phyloP scores from a whole-genome alignment of 2,329 filamentous ascomycete genomes.

The Moelleriella libera region DNA sequence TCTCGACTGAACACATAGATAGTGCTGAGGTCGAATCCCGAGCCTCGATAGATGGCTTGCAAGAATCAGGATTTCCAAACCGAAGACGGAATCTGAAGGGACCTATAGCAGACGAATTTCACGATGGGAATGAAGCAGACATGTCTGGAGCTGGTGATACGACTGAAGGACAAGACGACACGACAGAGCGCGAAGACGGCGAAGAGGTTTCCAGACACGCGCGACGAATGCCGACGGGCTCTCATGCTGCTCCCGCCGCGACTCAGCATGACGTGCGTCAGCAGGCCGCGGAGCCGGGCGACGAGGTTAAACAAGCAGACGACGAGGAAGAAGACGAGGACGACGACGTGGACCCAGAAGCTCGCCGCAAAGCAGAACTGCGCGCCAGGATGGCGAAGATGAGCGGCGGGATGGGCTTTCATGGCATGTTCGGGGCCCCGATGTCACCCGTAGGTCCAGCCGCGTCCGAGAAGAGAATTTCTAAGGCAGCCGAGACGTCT shows the following conservation, averaged over 20 bases:
- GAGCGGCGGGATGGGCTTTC: slow-evolving; percentile 95
- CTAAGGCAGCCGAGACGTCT: slow-evolving; percentile 22
- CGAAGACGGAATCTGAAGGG: slow-evolving; percentile 39
- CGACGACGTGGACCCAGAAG: slow-evolving; percentile 77
- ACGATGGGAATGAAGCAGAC: slow-evolving; percentile 51
- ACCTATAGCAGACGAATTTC: slow-evolving; percentile 25
- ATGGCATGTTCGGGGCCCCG: slow-evolving; percentile 75
- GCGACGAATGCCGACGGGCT: slow-evolving; percentile 22
- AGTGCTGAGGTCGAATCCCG: slow-evolving; percentile 32
- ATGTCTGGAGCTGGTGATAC: slow-evolving; percentile 51
- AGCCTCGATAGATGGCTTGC: slow-evolving; percentile 33
- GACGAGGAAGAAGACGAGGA: slow-evolving; percentile 63
- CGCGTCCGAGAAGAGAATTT: slow-evolving; percentile 35
- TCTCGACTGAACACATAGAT: slow-evolving; percentile 19
- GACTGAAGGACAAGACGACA: slow-evolving; percentile 44
- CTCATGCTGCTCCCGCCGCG: slow-evolving; percentile 8
- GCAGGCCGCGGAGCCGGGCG: slow-evolving; percentile 40
- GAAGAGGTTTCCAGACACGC: slow-evolving; percentile 39
- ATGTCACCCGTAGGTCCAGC: slow-evolving; percentile 45
- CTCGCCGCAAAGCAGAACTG: slow-evolving; percentile 72
- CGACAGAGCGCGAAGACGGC: slow-evolving; percentile 60
- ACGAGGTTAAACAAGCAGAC: slow-evolving; percentile 33
- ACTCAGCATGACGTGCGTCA: slow-evolving; percentile 23
- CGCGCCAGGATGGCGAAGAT: slow-evolving; percentile 96
- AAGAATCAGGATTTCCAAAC: slow-evolving; percentile 25